Evolutionary conservation across 2,329 filamentous ascomycete species (phyloP).

Genomic region (Fusarium floridanum): DNA sequence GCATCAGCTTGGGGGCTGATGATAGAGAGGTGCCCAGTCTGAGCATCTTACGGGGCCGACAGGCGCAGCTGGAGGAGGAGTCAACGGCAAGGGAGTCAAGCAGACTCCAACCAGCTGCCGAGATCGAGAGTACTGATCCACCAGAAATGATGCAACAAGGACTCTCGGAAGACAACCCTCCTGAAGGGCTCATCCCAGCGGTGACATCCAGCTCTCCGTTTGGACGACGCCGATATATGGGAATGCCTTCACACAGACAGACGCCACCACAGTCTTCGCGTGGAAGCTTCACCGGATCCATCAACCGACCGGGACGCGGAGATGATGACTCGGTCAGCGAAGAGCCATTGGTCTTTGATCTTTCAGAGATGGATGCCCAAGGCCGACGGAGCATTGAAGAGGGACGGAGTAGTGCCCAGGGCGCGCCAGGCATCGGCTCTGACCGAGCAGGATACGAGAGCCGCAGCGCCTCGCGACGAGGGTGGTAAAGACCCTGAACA

Average conservation of each 20-base stretch:
- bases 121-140: conserved; percentile 55
- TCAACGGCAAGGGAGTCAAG: conserved; percentile 40
- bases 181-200: conserved; percentile 58
- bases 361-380: conserved; percentile 76
- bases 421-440: conserved; percentile 47
- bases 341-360: conserved; percentile 78
- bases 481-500: conserved; percentile 48
- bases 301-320: conserved; percentile 54
- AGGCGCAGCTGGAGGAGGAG: conserved; percentile 52
- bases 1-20: conserved; percentile 75
- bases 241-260: conserved; percentile 57
- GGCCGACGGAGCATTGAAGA: conserved; percentile 72
- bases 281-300: conserved; percentile 60
- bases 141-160: conserved; percentile 57
- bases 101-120: conserved; percentile 58
- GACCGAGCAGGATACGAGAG: conserved; percentile 57
- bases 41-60: conserved; percentile 70
- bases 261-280: conserved; percentile 61
- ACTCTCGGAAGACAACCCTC: conserved; percentile 61
- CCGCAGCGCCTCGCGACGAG: conserved; percentile 52
- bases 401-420: conserved; percentile 54
- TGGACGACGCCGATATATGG: conserved; percentile 61
- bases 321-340: conserved; percentile 70
- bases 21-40: conserved; percentile 74
- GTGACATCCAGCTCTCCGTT: conserved; percentile 60